Base-by-base conservation (phyloP, 129 eudicot species). In the Logfia minima region DNA sequence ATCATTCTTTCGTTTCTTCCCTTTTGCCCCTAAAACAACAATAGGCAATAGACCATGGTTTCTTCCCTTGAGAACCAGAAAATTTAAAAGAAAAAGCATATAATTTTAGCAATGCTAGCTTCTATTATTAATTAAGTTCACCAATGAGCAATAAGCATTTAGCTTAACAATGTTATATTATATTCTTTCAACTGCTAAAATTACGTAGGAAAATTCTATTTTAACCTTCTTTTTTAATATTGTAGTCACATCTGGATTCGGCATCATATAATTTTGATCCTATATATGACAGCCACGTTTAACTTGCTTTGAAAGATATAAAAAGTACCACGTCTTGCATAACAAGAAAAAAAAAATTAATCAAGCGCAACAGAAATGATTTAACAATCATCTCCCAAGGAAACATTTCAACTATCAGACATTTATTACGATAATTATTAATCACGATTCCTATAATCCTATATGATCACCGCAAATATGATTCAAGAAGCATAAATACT, bases 1-100 rank as follows among this genome's bases (percentile, higher is more conserved):
- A 48, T 89, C 96, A 81, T 77, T 74, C 87, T 94, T 94, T 39
- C 93, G 91, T 79, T 91, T 94, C 84, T 91, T 94, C 75, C 96
- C 98, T 83, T 89, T 94, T 62, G 82, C 51, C 63, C 77, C 97
- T 94, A 81, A 79, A 82, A 76, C 13, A 71, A 55, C 23, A 53
- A 74, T 17, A 65, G 48, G 32, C 48, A 65, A 73, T 48, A 26
- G 31, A 78, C 41, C 29, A 13, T 13, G 29, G 51, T 69, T 60
- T 24, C 26, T 24, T 24, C 26, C 26, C 26, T 24, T 58, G 68
- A 39, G 68, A 69, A 37, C 69, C 34, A 69, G 37, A 68, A 37
- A 22, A 19, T 28, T 77, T 16, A 8, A 76, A 75, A 75, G 31
- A 75, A 59, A 60, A 74, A 32, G 41, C 68, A 55, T 29, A 32